Percentiles rank a stretch among this genome's conserved stretches.
phyloP scores from a whole-genome alignment of 2,329 filamentous ascomycete species.

The Cladobotryum protrusum region DNA sequence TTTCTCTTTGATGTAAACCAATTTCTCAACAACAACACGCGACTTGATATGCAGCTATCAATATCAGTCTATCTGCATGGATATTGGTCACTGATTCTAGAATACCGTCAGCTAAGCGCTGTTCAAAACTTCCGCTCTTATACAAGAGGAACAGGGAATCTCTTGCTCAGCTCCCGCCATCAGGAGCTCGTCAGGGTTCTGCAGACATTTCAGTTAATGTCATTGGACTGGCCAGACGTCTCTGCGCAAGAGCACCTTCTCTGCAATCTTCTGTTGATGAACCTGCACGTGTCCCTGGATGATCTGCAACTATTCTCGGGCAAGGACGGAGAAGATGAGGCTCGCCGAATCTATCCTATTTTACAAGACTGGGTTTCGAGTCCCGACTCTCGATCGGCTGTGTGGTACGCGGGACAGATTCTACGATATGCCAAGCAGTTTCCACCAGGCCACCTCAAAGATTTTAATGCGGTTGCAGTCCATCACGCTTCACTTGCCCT shows the following conservation, averaged over 20 bases:
- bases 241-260: conserved; percentile 42
- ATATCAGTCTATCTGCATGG: conserved; percentile 57
- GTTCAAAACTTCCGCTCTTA: conserved; percentile 44
- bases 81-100: conserved; percentile 59
- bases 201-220: conserved; percentile 38
- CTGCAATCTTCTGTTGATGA: conserved; percentile 53
- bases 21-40: conserved; percentile 41
- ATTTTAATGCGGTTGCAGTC: conserved; percentile 62
- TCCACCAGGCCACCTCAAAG: conserved; percentile 48
- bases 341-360: conserved; percentile 50
- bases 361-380: conserved; percentile 55
- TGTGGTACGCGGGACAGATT: conserved; percentile 65
- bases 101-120: conserved; percentile 56
- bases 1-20: conserved; percentile 51
- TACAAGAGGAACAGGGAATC: conserved; percentile 35
- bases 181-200: conserved; percentile 57
- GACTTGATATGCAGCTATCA: conserved; percentile 51
- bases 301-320: conserved; percentile 63
- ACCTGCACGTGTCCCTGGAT: conserved; percentile 57
- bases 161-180: conserved; percentile 49
- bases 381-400: conserved; percentile 48
- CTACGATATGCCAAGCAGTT: conserved; percentile 53
- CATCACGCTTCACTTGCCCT: conserved; percentile 63
- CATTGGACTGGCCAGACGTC: conserved; percentile 37
- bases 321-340: conserved; percentile 61